These are phyloP conservation scores for Candida verbasci DNA, from an alignment of 805 yeast species.

Conservation along the genomic window DNA sequence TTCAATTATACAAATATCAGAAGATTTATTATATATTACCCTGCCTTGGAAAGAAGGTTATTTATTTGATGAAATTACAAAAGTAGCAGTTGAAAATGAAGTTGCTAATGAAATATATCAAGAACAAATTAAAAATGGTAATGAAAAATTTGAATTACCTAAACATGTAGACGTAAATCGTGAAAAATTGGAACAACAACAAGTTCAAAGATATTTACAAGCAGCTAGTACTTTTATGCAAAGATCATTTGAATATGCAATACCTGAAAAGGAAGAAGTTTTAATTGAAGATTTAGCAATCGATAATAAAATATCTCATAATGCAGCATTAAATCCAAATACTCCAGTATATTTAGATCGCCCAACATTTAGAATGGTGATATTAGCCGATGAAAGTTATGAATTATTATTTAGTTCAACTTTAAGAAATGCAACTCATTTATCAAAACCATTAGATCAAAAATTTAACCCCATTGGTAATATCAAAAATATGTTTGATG, in stretches of 20 bases:
- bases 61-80: constrained; percentile 61
- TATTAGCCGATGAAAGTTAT: constrained; percentile 89
- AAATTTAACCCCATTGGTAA: constrained; percentile 50
- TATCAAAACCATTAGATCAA: constrained; percentile 49
- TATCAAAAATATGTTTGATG: constrained; percentile 84
- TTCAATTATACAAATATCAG: constrained; percentile 78
- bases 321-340: constrained; percentile 78
- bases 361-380: constrained; percentile 91
- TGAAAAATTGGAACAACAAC: constrained; percentile 56
- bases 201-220: constrained; percentile 74
- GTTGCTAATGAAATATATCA: constrained; percentile 59
- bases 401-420: constrained; percentile 77
- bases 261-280: constrained; percentile 49
- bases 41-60: constrained; percentile 79
- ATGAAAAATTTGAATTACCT: constrained; percentile 40
- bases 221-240: constrained; percentile 86
- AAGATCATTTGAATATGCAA: constrained; percentile 87
- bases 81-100: constrained; percentile 57
- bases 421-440: constrained; percentile 62
- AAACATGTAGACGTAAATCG: constrained; percentile 59
- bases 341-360: constrained; percentile 70
- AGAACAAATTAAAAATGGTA: constrained; percentile 27
- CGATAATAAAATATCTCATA: constrained; percentile 47
- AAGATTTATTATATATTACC: constrained; percentile 77
- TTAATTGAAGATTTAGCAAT: constrained; percentile 34